Conservation (phyloP, 2,329 filamentous ascomycete genomes). For the Zymoseptoria crescenta region DNA sequence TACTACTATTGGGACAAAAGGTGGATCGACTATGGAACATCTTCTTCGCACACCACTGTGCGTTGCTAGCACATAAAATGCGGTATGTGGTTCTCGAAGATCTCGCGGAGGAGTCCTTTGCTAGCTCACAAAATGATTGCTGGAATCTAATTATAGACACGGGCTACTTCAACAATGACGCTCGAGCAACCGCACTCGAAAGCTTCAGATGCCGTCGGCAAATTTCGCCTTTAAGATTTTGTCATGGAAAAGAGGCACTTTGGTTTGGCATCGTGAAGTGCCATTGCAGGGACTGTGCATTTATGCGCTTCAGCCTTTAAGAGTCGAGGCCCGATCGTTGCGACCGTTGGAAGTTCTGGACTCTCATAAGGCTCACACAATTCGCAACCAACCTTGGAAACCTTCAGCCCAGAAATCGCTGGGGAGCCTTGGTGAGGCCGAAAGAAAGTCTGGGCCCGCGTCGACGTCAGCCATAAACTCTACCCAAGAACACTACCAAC, state of each 20-base stretch:
- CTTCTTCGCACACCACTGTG: background rate
- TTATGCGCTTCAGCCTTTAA: no score
- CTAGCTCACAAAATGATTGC: background rate
- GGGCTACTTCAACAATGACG: background rate
- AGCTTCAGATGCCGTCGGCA: background rate
- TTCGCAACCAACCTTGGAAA: background rate
- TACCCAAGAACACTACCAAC: background rate
- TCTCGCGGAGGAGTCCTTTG: background rate
- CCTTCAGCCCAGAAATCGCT: background rate
- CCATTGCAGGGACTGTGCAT: no score
- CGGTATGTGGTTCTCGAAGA: background rate
- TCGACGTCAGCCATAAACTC: background rate
- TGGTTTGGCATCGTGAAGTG: background rate
- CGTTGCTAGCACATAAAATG: background rate
- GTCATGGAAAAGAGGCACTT: no score
- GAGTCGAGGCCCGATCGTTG: background rate
- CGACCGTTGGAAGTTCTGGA: background rate
- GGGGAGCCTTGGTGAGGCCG: background rate
- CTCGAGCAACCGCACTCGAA: background rate
- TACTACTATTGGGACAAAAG: background rate
- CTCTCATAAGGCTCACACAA: background rate
- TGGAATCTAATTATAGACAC: background rate
- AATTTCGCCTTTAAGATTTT: background rate
- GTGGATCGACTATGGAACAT: background rate
- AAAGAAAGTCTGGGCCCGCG: background rate